Evolutionary conservation across 2,329 filamentous ascomycete genomes (phyloP), one percentile per base, ranked within the genome.

Genomic region (Neopestalotiopsis sp.): DNA sequence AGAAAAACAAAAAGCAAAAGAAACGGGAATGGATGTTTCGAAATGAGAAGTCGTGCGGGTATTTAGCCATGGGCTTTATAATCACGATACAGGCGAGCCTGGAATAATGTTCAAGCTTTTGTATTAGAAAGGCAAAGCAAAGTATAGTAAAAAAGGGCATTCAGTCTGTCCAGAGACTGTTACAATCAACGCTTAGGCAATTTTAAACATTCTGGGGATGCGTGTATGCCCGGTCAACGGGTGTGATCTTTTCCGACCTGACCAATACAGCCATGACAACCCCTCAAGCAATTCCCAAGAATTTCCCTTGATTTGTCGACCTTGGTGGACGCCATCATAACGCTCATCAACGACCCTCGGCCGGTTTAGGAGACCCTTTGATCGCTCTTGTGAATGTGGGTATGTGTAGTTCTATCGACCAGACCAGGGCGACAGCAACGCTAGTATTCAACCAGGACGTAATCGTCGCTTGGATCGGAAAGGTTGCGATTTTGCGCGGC

Each of bases 1-100:
- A 84, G 74, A 65, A 13, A 32, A 6, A 14, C 13, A 34, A 34
- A n/a, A n/a, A 7, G 56, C 56, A 58, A 20, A 10, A 58, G 5
- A 14, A 5, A 49, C 24, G n/a, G 42, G 14, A 5, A 6, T 53
- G 45, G 45, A 3, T 7, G 7, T 53, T 9, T 53, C 5, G 42
- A 9, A 24, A 17, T n/a, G 6, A 10, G 34, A 10, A 53, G 45
- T 53, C 9, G 9, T 53, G 45, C 3, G 24, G 4, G 24, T 28
- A 28, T 28, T 28, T 28, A 28, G 24, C 24, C 24, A 28, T n/a
- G 5, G 45, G 17, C 20, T n/a, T 53, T n/a, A 3, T 7, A 53
- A 49, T n/a, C n/a, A n/a, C 20, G 45, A 53, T 53, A 53, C 7
- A 53, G 6, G 14, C 17, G 20, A 14, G 45, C 45, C 20, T 12